phyloP scores from a whole-genome alignment of 129 eudicot species.

The Escallonia herrerae region DNA sequence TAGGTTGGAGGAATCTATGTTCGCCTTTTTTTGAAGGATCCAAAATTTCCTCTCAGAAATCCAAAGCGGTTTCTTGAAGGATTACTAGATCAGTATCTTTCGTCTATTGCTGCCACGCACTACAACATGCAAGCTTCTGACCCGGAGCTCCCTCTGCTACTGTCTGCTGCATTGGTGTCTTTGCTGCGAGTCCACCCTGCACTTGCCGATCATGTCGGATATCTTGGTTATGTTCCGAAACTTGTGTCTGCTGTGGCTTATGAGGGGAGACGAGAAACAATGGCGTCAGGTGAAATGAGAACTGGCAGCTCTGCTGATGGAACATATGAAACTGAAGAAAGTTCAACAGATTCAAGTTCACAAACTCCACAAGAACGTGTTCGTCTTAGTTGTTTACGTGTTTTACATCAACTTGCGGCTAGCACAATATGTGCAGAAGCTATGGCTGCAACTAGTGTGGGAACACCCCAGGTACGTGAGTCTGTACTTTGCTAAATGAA shows the following conservation, averaged over 20 bases:
- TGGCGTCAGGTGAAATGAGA: constrained; percentile 54
- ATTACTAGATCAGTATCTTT: constrained; percentile 84
- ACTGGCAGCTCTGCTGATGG: constrained; percentile 25
- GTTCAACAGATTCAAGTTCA: constrained; percentile 29
- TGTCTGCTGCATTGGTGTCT: constrained; percentile 94
- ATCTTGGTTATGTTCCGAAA: constrained; percentile 91
- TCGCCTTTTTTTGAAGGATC: constrained; percentile 86
- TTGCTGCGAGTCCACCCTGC: constrained; percentile 93
- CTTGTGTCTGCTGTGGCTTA: constrained; percentile 87
- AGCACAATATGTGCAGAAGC: constrained; percentile 98
- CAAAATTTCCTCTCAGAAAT: constrained; percentile 93
- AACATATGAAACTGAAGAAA: constrained; percentile 48
- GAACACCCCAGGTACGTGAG: constrained; percentile 80
- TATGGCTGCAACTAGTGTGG: constrained; percentile 99
- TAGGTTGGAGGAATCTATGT: constrained; percentile 99
- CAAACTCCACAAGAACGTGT: constrained; percentile 90
- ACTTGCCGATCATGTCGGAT: constrained; percentile 96
- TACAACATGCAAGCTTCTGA: constrained; percentile 65
- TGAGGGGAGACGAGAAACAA: constrained; percentile 84
- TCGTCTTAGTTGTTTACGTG: constrained; percentile 94
- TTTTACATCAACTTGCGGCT: constrained; percentile 96
- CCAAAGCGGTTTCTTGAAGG: constrained; percentile 96
- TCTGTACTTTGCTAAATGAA: background rate
- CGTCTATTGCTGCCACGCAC: constrained; percentile 85
- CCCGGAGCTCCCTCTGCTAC: constrained; percentile 82